Evolutionary conservation across 805 yeast species (phyloP).

Genomic region (Lipomyces sp.): DNA sequence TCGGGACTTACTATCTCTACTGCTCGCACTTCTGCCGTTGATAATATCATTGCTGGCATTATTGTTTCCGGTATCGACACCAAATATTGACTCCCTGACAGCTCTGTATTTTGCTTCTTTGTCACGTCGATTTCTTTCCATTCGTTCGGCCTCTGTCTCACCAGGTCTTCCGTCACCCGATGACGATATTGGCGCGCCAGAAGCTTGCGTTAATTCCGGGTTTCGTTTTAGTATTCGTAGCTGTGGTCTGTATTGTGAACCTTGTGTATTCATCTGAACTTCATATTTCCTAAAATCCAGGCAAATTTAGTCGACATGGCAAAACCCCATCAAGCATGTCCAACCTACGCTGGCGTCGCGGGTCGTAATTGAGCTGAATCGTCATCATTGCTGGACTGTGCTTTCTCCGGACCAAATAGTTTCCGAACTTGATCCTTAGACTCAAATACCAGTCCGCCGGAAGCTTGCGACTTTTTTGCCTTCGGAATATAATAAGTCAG

Average conservation of each 20-base stretch:
- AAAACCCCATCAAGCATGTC: background rate
- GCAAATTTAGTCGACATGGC: background rate
- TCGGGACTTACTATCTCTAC: background rate
- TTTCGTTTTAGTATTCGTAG: slow-evolving; percentile 34
- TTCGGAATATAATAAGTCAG: background rate
- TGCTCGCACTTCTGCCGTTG: background rate
- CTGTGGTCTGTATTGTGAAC: slow-evolving; percentile 31
- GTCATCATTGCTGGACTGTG: background rate
- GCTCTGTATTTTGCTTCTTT: slow-evolving; percentile 33
- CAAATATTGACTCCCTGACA: slow-evolving; percentile 33
- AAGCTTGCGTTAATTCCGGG: slow-evolving; percentile 3
- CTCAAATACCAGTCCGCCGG: slow-evolving; percentile 22
- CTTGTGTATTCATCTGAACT: slow-evolving; percentile 20
- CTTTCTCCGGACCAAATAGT: slow-evolving; percentile 12
- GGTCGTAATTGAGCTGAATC: background rate
- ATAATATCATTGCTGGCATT: background rate
- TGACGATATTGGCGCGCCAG: background rate
- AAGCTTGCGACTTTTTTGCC: background rate
- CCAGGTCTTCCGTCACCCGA: slow-evolving; percentile 18
- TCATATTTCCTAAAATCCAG: slow-evolving; percentile 21
- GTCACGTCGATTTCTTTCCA: slow-evolving; percentile 26
- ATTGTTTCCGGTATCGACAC: slow-evolving; percentile 1
- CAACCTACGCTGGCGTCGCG: background rate
- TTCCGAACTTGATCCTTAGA: slow-evolving; percentile 21
- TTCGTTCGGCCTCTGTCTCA: slow-evolving; percentile 26